A percentile compares a stretch with the other conserved stretches of the same genome.
Evolutionary conservation across 192 early-diverging fungal genomes (phyloP).

Genomic region (Coemansia sp.): DNA sequence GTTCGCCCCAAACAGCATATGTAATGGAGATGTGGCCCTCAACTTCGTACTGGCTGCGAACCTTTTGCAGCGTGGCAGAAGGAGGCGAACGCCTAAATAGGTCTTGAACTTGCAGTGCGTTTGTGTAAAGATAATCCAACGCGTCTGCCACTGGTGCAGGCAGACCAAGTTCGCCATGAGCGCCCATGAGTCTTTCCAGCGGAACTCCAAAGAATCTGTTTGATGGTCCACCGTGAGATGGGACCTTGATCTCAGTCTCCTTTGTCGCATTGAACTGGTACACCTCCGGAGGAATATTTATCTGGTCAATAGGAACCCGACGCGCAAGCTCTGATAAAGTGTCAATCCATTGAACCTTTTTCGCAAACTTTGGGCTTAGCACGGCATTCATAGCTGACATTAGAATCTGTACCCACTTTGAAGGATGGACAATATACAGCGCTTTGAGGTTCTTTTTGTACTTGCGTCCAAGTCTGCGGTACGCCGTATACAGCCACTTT

Average conservation of each 20-base stretch:
- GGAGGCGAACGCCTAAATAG: slow-evolving; percentile 86
- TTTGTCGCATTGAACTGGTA: slow-evolving; percentile 54
- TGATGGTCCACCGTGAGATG: slow-evolving; percentile 32
- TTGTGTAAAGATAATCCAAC: slow-evolving; percentile 65
- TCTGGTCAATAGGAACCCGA: slow-evolving; percentile 70
- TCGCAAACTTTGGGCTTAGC: slow-evolving; percentile 90
- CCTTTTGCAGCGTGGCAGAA: slow-evolving; percentile 65
- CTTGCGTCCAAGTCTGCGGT: slow-evolving; percentile 78
- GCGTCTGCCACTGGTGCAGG: slow-evolving; percentile 76
- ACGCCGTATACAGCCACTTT: slow-evolving; percentile 86
- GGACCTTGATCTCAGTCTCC: slow-evolving; percentile 44
- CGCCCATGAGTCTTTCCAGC: slow-evolving; percentile 74
- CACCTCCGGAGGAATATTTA: slow-evolving; percentile 70
- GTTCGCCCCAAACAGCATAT: slow-evolving; percentile 68
- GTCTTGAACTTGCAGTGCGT: slow-evolving; percentile 79
- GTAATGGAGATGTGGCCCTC: slow-evolving; percentile 57
- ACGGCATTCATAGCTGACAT: slow-evolving; percentile 85
- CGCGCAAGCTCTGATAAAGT: slow-evolving; percentile 67
- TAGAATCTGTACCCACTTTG: slow-evolving; percentile 76
- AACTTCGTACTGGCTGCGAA: slow-evolving; percentile 51
- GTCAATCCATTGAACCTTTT: slow-evolving; percentile 81
- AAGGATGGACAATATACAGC: slow-evolving; percentile 91
- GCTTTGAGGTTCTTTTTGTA: slow-evolving; percentile 95
- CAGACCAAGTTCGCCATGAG: slow-evolving; percentile 70
- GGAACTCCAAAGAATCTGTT: slow-evolving; percentile 75